Evolutionary conservation across 495 filamentous ascomycete species (phyloP).

Genomic region (Hypoxylon crocopeplum): DNA sequence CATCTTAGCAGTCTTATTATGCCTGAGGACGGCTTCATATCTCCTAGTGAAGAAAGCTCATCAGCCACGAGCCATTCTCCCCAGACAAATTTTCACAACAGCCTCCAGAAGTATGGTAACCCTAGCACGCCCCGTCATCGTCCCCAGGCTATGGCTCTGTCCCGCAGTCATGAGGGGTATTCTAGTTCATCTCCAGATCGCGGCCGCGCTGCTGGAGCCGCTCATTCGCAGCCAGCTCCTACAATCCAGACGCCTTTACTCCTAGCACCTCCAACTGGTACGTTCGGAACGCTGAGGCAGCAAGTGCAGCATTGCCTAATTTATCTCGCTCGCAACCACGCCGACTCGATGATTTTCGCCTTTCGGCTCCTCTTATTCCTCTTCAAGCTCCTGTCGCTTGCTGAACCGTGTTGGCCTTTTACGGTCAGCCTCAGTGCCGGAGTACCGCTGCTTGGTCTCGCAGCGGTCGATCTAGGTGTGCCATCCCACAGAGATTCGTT

Average conservation of each 20-base stretch:
- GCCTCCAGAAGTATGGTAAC: conserved; percentile 41
- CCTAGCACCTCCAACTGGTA: conserved; percentile 63
- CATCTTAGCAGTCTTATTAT: conserved; percentile 29
- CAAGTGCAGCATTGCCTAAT: conserved; percentile 38
- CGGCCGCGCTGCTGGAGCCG: conserved; percentile 22
- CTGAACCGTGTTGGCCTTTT: conserved; percentile 54
- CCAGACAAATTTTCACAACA: conserved; percentile 36
- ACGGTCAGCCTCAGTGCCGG: conserved; percentile 44
- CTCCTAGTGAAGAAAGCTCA: conserved; percentile 42
- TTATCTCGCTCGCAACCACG: conserved; percentile 24
- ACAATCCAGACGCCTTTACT: conserved; percentile 56
- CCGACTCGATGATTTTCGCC: conserved; percentile 31
- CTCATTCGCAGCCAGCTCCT: conserved; percentile 41
- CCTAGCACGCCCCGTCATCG: conserved; percentile 43
- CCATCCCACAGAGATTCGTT: conserved; percentile 10
- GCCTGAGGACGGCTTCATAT: conserved; percentile 39
- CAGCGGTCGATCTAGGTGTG: conserved; percentile 48
- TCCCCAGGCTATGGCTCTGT: conserved; percentile 40
- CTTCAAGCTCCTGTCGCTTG: conserved; percentile 49
- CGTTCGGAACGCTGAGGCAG: conserved; percentile 47
- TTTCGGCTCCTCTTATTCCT: conserved; percentile 46
- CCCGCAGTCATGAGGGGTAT: conserved; percentile 47
- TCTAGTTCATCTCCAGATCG: conserved; percentile 27
- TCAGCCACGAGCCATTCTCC: conserved; percentile 35
- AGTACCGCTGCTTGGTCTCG: conserved; percentile 45